Base-by-base conservation (phyloP, 2,329 filamentous ascomycete species). In the Colletotrichum neosansevieriae region DNA sequence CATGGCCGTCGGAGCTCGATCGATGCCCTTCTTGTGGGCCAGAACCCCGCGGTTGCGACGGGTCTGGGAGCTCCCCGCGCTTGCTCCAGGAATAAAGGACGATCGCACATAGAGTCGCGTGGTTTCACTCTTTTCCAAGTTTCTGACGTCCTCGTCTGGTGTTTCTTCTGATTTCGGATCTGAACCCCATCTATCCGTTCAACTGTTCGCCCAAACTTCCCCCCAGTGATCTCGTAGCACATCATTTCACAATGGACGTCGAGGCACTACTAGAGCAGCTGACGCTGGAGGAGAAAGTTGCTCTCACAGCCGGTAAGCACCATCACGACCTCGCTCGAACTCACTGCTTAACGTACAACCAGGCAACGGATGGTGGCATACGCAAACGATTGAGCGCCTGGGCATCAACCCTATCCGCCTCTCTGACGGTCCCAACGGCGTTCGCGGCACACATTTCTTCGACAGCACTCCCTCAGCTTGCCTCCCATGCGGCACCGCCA, bases 361-460 rank as follows among this genome's bases (percentile, higher is more conserved):
- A 73, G 71, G 71, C 29, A 62, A 59, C 21, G 69, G 70, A 24
- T 70, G 63, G 49, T 74, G 72, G 72, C 71, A 74, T 24, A 71
- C 71, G 10, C 63, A 63, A 11, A 69, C 70, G 36, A 61, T 73
- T 44, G 59, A 67, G 24, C 53, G 67, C 7, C 24, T 67, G 45
- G 58, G 53, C 47, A 67, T 70, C 58, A 57, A 61, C 19, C 58
- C 63, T 4, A 66, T 70, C 24, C 67, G 71, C 34, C 59, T 68
- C 15, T 72, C 71, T 11, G 72, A 74, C 36, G 72, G 72, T 42
- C 72, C 71, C 62, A 73, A 73, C 57, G 72, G 72, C 17, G 86
- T 91, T 40, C 84, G 90, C 71, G 90, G 90, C 59, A 88, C 86
- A 47, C 88, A 86, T 72, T 92, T 91, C 82, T 92, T 92, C 78